Base-by-base conservation (phyloP, 495 filamentous ascomycete genomes). In the Trichoderma reesei region DNA sequence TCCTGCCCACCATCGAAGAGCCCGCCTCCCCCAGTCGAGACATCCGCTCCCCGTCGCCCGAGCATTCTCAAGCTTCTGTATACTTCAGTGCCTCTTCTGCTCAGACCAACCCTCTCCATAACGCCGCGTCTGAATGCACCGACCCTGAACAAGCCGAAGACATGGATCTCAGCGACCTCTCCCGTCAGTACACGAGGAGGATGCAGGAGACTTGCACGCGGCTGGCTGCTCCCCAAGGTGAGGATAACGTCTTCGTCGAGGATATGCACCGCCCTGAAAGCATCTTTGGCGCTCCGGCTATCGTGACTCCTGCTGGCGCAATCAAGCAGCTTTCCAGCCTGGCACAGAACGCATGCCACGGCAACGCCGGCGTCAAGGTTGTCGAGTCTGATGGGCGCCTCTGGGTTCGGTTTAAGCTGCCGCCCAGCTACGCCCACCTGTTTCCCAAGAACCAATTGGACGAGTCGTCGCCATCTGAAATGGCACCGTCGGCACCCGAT, bases 331-430 rank as follows among this genome's bases (percentile, higher is more conserved):
- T 61, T 14, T 34, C 59, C 33, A 14, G 33, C 16, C 39, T 61
- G 36, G 59, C 33, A 39, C 36, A 61, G 36, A 41, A 14, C n/a
- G 10, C 10, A 11, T 61, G 59, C 39, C 10, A 26, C 41, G 59
- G 36, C 16, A 13, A 61, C 14, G 59, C 59, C 33, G 41, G 33
- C 6, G 59, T 61, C 39, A 26, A 41, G 36, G n/a, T 61, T 26
- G 39, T 14, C 33, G 18, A 18, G 7, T 10, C 39, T 18, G 8
- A 41, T 10, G 59, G 59, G 18, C 39, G 39, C 14, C 59, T 61
- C 33, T 9, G 39, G n/a, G 59, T 61, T 34, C 59, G 36, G 59
- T 61, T 61, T 61, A 61, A 61, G 59, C 16, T 61, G 14, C 59
- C 59, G 36, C 7, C 31, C 36, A 16, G n/a, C 11, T 61, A 61